These are phyloP conservation scores for Nannochloris sp. DNA, from an alignment of 139 green algal species.

Conservation along the genomic window DNA sequence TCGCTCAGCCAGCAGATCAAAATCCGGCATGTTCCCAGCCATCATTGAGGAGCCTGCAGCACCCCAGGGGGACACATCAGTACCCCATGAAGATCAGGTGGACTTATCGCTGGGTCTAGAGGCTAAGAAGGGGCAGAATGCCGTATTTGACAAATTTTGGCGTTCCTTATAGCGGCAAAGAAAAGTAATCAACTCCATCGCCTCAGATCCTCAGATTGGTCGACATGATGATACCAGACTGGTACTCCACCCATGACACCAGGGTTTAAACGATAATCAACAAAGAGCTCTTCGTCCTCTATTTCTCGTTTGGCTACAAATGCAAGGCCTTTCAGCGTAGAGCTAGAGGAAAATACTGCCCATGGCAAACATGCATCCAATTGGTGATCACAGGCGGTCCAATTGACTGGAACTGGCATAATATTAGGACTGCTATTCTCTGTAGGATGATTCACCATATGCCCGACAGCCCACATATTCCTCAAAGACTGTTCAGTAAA, in stretches of 20 bases:
- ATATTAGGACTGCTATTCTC: background rate
- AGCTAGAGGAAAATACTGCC: background rate
- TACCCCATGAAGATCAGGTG: background rate
- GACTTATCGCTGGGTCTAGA: background rate
- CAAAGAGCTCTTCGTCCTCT: conserved; percentile 52
- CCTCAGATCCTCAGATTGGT: conserved; percentile 47
- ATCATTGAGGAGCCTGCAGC: conserved; percentile 2
- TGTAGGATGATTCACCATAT: background rate
- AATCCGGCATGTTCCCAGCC: conserved; percentile 5
- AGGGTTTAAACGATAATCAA: conserved; percentile 65
- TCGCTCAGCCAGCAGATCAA: conserved; percentile 1
- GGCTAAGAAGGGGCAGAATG: conserved; percentile 5
- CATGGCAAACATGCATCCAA: conserved; percentile 8
- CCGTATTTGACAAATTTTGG: conserved; percentile 17
- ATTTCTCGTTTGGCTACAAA: conserved; percentile 45
- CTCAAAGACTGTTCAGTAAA: background rate
- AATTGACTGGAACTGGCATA: background rate
- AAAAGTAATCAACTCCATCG: conserved; percentile 38
- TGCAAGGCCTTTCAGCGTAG: conserved; percentile 19
- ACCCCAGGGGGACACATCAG: background rate
- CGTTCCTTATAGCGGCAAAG: background rate
- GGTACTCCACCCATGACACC: conserved; percentile 25
- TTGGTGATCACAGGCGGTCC: background rate
- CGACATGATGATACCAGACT: conserved; percentile 56
- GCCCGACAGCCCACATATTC: background rate